A percentile compares a stretch with the other conserved stretches of the same genome.
phyloP scores from a whole-genome alignment of 1,139 yeast species.

The Saccharomycopsis phalli region DNA sequence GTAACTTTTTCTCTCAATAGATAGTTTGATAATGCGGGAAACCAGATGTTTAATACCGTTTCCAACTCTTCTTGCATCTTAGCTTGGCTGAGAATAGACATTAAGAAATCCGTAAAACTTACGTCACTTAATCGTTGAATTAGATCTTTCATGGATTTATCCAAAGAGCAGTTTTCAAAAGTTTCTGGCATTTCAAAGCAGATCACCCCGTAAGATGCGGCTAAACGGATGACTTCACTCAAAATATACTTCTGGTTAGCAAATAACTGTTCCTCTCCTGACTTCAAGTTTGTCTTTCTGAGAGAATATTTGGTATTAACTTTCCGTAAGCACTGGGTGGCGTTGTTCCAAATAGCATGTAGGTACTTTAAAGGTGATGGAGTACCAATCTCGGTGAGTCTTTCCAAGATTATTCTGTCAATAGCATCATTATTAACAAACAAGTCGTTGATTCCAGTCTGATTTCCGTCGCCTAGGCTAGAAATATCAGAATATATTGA shows the following conservation, averaged over 20 bases:
- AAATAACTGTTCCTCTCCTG: slow-evolving; percentile 4
- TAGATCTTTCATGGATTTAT: slow-evolving; percentile 19
- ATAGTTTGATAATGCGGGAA: slow-evolving; percentile 36
- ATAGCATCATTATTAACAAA: slow-evolving; percentile 18
- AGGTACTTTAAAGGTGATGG: slow-evolving; percentile 41
- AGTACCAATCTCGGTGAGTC: slow-evolving; percentile 44
- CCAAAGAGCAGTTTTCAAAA: slow-evolving; percentile 35
- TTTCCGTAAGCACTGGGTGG: slow-evolving; percentile 33
- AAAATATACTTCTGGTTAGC: slow-evolving; percentile 28
- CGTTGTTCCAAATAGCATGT: slow-evolving; percentile 34
- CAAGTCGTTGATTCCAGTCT: slow-evolving; percentile 25
- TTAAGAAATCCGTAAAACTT: slow-evolving; percentile 44
- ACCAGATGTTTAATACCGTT: slow-evolving; percentile 50
- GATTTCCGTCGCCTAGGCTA: slow-evolving; percentile 25
- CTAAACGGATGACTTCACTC: slow-evolving; percentile 42
- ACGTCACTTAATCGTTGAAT: slow-evolving; percentile 31
- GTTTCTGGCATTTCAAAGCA: slow-evolving; percentile 63
- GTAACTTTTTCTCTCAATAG: slow-evolving; percentile 28
- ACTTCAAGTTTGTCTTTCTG: slow-evolving; percentile 30
- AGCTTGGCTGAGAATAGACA: slow-evolving; percentile 49
- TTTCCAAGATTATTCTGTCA: slow-evolving; percentile 47
- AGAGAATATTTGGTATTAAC: slow-evolving; percentile 36
- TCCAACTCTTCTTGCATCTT: slow-evolving; percentile 56
- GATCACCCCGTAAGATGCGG: slow-evolving; percentile 61
- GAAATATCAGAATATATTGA: slow-evolving; percentile 33